Base-by-base conservation (phyloP, 2,329 filamentous ascomycete species). In the Aspergillus quadricinctus region DNA sequence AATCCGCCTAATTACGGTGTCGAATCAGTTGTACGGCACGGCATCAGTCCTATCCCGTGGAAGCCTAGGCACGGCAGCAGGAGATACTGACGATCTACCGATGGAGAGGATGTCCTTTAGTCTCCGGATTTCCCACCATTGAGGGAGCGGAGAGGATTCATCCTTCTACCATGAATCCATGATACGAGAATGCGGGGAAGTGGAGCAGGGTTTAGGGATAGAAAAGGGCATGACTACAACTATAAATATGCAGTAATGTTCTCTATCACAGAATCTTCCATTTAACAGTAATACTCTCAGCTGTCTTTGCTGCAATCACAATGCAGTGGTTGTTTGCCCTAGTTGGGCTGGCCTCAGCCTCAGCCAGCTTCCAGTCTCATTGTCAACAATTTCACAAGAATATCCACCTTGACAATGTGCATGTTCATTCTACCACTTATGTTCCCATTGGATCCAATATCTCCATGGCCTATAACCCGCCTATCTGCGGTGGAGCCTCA, bases 391-490 rank as follows among this genome's bases (percentile, higher is more conserved):
- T 43, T 3, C 40, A 21, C 3, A 43, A 43, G 19, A 4, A 43
- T 17, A 43, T 23, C 8, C 40, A 10, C 19, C 19, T 43, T 4
- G 10, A 43, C 3, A 43, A 43, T 21, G 40, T 43, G 40, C 40
- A 10, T 21, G 40, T 43, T 8, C n/a, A 21, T 6, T 43, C 40
- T 9, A 43, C n/a, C 40, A 11, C 40, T 23, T 75, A 71, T 54
- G 64, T 78, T 1, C 52, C 68, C 3, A 69, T 68, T 4, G 69
- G 70, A 10, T 76, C 72, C 0, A 77, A 73, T 21, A 52, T 78
- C n/a, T 66, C 66, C 3, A 65, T 78, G 37, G 61, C 68, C 11
- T 71, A 76, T 59, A 74, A 75, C 48, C 67, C 70, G 4, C 59
- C 69, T 21, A 71, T 66, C n/a, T 79, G 77, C 52, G 61, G 53